Percentiles rank a stretch among this genome's conserved stretches.
Conservation (phyloP, 2,329 filamentous ascomycete species). For the Fusarium xylarioides region DNA sequence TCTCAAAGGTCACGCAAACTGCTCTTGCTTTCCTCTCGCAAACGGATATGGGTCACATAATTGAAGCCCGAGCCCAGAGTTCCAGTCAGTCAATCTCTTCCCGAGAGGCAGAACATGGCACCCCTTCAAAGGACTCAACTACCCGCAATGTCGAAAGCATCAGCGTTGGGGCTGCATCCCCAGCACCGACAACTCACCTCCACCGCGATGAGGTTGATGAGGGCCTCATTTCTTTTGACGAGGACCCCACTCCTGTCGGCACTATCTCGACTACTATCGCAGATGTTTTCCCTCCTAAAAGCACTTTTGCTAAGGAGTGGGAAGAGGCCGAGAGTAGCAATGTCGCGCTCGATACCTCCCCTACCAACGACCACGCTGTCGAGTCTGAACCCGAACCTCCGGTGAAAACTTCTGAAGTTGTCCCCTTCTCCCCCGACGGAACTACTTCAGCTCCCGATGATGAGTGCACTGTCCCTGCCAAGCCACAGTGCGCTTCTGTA, state of each 20-base stretch:
- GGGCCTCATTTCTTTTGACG: constrained; percentile 7
- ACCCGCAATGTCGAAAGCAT: neutral
- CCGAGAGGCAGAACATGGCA: neutral
- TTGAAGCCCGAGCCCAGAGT: neutral
- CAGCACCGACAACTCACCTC: too few relatives aligned
- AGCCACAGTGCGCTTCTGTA: neutral
- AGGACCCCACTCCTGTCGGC: neutral
- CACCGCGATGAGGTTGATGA: neutral
- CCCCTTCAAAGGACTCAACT: neutral
- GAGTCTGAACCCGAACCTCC: neutral
- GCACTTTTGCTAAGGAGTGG: neutral
- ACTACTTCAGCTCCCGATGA: neutral
- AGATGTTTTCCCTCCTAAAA: neutral
- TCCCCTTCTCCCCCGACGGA: too few relatives aligned
- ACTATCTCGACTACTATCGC: neutral
- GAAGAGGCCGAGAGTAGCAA: neutral
- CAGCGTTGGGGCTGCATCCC: too few relatives aligned
- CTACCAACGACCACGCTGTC: neutral
- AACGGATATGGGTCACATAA: neutral
- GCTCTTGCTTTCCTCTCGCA: neutral
- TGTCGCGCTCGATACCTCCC: neutral
- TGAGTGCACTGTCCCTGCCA: neutral
- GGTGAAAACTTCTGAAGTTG: neutral
- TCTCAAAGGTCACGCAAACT: neutral
- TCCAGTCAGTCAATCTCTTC: neutral